phyloP scores from a whole-genome alignment of 139 green algal genomes.

The Tetraselmis striata region DNA sequence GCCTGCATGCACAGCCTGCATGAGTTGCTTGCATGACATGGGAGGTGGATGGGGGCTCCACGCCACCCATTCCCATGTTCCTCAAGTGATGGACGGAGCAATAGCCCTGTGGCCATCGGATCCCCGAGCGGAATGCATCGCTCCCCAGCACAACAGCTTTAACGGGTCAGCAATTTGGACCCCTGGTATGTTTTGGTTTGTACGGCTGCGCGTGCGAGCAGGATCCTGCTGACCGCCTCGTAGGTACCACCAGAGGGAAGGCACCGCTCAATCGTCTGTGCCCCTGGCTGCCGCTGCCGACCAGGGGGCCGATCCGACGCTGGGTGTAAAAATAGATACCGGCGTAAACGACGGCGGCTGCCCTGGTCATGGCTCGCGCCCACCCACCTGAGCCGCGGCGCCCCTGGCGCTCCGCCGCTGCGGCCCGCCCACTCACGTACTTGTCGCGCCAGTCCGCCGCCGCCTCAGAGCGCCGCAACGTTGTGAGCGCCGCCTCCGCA shows the following conservation, averaged over 20 bases:
- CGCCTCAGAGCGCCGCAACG: conserved; percentile 23
- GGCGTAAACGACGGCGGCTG: too few species aligned
- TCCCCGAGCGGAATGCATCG: background rate
- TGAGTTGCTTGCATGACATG: background rate
- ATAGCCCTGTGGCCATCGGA: background rate
- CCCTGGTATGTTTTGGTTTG: too few species aligned
- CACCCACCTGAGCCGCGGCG: background rate
- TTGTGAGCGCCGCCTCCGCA: conserved; percentile 30
- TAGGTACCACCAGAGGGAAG: too few species aligned
- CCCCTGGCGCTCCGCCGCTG: background rate
- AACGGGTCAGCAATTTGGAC: too few species aligned
- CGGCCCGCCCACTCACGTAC: background rate
- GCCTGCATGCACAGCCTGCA: background rate
- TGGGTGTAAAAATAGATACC: too few species aligned
- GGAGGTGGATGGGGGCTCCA: background rate
- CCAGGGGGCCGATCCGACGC: too few species aligned
- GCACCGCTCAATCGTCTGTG: too few species aligned
- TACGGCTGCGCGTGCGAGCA: too few species aligned
- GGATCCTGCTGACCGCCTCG: too few species aligned
- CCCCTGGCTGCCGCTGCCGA: too few species aligned
- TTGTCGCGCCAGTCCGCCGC: conserved; percentile 6
- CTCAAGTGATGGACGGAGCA: conserved; percentile 5
- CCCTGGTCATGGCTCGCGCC: background rate
- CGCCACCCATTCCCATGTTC: conserved; percentile 1
- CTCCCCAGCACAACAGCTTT: background rate